Conservation (phyloP, 495 filamentous ascomycete genomes). For the Aspergillus conjunctus region DNA sequence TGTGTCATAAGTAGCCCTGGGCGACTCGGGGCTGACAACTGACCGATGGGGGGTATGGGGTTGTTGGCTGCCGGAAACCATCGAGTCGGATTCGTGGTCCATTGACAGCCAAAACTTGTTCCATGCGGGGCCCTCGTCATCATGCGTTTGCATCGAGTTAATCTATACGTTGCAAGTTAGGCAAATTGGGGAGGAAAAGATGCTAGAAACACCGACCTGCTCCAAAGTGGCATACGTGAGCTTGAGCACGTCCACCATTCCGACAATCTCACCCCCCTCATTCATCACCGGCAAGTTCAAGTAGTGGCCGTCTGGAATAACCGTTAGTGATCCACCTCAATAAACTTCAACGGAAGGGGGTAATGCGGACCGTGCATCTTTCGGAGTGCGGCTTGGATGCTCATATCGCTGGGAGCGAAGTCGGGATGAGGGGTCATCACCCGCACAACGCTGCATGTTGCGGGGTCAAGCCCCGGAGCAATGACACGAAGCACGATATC, state of each 20-base stretch:
- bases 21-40: conserved; percentile 75
- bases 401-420: conserved; percentile 98
- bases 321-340: conserved; percentile 22
- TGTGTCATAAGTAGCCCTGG: conserved; percentile 62
- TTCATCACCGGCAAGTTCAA: conserved; percentile 99
- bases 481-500: conserved; percentile 98
- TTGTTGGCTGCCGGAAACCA: conserved; percentile 87
- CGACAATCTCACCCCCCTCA: conserved; percentile 92
- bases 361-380: conserved; percentile 91
- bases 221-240: conserved; percentile 97
- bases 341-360: neutral
- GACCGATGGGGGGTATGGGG: conserved; percentile 62
- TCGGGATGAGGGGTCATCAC: conserved; percentile 99
- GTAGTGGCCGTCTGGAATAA: conserved; percentile 85
- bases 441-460: conserved; percentile 93
- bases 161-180: conserved; percentile 50
- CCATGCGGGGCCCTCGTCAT: conserved; percentile 96
- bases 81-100: conserved; percentile 93
- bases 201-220: conserved; percentile 63
- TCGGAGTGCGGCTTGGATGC: conserved; percentile 92
- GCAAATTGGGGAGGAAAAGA: neutral
- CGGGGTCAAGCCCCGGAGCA: conserved; percentile 91
- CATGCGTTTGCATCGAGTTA: conserved; percentile 73
- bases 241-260: conserved; percentile 98
- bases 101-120: conserved; percentile 99